Evolutionary conservation across 148 eudicot genomes (phyloP), one percentile per base, ranked within the genome.

Genomic region (Rhododendron williamsianum): DNA sequence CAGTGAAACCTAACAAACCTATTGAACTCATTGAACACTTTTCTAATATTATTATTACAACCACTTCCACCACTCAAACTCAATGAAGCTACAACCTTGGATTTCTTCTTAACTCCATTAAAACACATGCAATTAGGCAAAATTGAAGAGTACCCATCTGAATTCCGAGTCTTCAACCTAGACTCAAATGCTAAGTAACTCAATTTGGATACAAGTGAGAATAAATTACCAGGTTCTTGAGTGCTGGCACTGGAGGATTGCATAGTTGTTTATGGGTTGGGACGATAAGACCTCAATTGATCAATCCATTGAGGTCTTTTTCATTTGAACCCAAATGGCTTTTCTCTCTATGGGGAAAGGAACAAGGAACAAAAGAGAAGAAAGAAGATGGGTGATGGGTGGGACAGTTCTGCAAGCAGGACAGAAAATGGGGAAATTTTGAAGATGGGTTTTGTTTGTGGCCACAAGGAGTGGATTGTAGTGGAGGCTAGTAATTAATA

Each of bases 1-100:
- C 98, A 95, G 56, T 94, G 94, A 88, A 95, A 84, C 88, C 91
- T 94, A 87, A 95, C 84, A 76, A 86, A 88, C 83, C 83, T 91
- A 89, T 95, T 95, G 65, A 58, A 58, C 65, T 21, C 65, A 58
- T 21, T 58, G 45, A 94, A 87, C 46, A 90, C 33, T 63, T 81
- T 90, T 33, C 90, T 81, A 83, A 92, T 65, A 25, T 87, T 78
- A 83, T 91, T 65, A 25, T 85, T 90, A n/a, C 90, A 89, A 86
- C 91, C 91, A 65, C 88, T 89, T 81, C 41, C 82, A 83, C 58
- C 76, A 16, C 90, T 88, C 85, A 92, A 87, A 85, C 92, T 87
- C 89, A 94, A 81, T 30, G 93, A 94, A 87, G 88, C 88, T 81
- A 87, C 91, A 76, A 87, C 56, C 82, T 85, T 92, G 46, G 89